phyloP scores from a whole-genome alignment of 257 asterid genomes.

The Solanum clarkiae region DNA sequence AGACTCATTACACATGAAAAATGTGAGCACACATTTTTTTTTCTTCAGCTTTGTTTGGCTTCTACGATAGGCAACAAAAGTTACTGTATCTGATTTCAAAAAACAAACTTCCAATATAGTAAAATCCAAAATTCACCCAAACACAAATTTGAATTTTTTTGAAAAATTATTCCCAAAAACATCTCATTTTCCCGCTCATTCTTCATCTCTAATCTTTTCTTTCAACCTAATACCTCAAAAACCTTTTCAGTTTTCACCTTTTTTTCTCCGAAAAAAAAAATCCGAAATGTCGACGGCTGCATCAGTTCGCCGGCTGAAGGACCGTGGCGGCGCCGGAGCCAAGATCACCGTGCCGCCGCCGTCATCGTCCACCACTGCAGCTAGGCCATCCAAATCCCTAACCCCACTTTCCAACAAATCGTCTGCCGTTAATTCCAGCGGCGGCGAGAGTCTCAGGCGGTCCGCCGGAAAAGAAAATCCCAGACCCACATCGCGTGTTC shows the following conservation, averaged over 20 bases:
- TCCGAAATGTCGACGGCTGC: slow-evolving; percentile 28
- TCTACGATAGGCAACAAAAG: neutral
- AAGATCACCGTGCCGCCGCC: slow-evolving; percentile 17
- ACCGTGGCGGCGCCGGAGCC: slow-evolving; percentile 39
- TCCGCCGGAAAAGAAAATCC: slow-evolving; percentile 64
- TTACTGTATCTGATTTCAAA: neutral
- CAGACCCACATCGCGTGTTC: slow-evolving; percentile 38
- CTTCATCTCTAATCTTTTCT: neutral
- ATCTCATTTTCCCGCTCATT: neutral
- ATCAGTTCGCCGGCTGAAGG: slow-evolving; percentile 49
- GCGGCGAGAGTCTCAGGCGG: slow-evolving; percentile 4
- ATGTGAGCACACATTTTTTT: neutral
- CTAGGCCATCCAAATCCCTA: slow-evolving; percentile 1
- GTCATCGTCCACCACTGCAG: neutral
- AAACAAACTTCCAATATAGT: neutral
- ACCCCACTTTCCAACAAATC: slow-evolving; percentile 44
- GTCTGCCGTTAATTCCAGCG: neutral
- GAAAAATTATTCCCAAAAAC: neutral
- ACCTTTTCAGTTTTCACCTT: neutral
- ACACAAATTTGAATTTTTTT: neutral
- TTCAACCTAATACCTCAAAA: neutral
- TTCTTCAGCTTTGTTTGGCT: neutral
- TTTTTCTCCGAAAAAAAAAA: neutral
- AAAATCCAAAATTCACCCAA: neutral
- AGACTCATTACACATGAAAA: too few species aligned